Base-by-base conservation (phyloP, 495 filamentous ascomycete species). In the Daldinia loculata region DNA sequence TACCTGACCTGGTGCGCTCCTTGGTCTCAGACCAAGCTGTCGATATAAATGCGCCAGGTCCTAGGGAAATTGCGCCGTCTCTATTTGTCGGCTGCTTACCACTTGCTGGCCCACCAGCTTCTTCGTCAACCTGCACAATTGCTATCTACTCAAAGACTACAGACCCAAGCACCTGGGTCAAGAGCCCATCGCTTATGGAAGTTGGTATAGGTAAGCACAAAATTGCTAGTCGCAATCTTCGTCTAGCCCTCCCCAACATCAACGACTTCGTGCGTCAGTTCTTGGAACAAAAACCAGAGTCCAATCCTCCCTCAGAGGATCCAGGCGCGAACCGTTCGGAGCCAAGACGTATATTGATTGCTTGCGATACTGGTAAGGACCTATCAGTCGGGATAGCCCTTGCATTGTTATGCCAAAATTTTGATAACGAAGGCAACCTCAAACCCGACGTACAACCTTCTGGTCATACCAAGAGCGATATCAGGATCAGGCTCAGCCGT, bases 401-500 rank as follows among this genome's bases (percentile, higher is more conserved):
- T 0, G 82, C 83, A 30, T 71, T 84, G 6, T 74, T 75, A 55
- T 85, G 83, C 62, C 81, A 76, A 63, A 71, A 76, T 30, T 80
- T 83, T 53, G 80, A 81, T 64, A 72, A 70, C 14, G 66, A 71
- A 7, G 82, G 81, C 6, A 74, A 65, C 3, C 38, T 78, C 24
- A 61, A 61, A 14, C 48, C 72, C 30, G 58, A 70, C 29, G 19
- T 56, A 26, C 68, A 67, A 62, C 72, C 78, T 39, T 64, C 77
- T 29, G 60, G 70, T 4, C 85, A 93, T 48, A 86, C 87, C 77
- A 98, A 98, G 78, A 82, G 82, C n/a, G 84, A 90, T 53, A 92
- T 98, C 73, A 87, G 90, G 59, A 87, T 89, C 57, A 85, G 89
- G 59, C 83, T 97, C 15, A 89, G 91, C 7, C 92, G 90, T 83